A percentile compares a stretch with the other conserved stretches of the same genome.
phyloP scores from a whole-genome alignment of 2,329 filamentous ascomycete species.

The Fusarium guadeloupense region DNA sequence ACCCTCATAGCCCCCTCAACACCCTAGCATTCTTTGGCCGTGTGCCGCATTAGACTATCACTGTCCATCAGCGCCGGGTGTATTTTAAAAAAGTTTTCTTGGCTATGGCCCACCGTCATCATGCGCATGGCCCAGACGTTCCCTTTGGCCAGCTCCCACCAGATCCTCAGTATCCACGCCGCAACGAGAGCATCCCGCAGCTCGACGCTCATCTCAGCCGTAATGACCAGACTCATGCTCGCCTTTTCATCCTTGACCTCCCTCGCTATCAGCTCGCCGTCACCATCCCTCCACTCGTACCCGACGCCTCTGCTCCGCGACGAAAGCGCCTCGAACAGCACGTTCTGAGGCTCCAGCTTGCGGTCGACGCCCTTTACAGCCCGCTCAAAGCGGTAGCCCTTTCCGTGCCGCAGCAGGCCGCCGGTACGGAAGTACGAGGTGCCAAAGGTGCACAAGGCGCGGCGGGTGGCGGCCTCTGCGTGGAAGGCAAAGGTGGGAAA shows the following conservation, averaged over 20 bases:
- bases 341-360: constrained; percentile 32
- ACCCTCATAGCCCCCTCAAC: constrained; percentile 2
- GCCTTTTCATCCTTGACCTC: constrained; percentile 44
- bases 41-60: constrained; percentile 23
- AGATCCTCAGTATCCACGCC: constrained; percentile 50
- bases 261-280: constrained; percentile 44
- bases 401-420: constrained; percentile 33
- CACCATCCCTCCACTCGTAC: constrained; percentile 48
- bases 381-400: constrained; percentile 45
- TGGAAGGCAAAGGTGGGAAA: constrained; percentile 46
- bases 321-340: constrained; percentile 45
- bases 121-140: constrained; percentile 44
- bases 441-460: constrained; percentile 45
- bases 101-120: constrained; percentile 24
- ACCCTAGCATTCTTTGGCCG: constrained; percentile 8
- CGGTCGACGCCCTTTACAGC: constrained; percentile 40
- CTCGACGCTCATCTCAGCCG: constrained; percentile 42
- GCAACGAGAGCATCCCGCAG: constrained; percentile 48
- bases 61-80: constrained; percentile 18
- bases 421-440: constrained; percentile 40
- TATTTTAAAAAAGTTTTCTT: neutral
- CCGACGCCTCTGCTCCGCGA: constrained; percentile 39
- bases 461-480: constrained; percentile 46
- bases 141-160: constrained; percentile 45
- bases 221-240: constrained; percentile 45